Base-by-base conservation (phyloP, 371 early-diverging fungal species). In the Thermomucor indicae-seudaticae region DNA sequence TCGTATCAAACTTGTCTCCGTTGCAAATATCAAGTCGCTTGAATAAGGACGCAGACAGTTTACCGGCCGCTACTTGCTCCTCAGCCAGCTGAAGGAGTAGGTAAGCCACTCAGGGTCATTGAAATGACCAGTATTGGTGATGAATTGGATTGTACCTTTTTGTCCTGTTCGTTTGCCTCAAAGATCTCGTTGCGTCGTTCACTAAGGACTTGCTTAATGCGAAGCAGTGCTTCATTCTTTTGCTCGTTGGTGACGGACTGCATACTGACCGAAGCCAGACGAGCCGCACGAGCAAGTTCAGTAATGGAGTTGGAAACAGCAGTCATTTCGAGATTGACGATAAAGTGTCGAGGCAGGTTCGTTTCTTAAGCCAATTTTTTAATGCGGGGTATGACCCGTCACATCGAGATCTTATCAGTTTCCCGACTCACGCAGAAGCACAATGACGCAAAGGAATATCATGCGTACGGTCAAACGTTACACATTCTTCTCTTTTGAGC, bases 21-120 rank as follows among this genome's bases (percentile, higher is more conserved):
- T 86, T 88, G 41, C 80, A 81, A 27, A 97, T 79, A 64, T 95
- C 97, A n/a, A 96, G 73, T 7, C 97, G 88, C 59, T 91, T 93
- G 65, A 85, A 90, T 27, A 96, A 75, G 1, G 92, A 84, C 1
- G 64, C 44, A 0, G 91, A 89, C 3, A 95, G 75, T 23, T 78
- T 80, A 8, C 94, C 95, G 1, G 75, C 71, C 6, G 77, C 79
- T 0, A 92, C 95, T 30, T 86, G 79, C 24, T 73, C 77, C 40
- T 81, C 70, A 17, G 90, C 91, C 28, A 64, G 54, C 84, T 84
- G 43, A 28, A 25, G 34, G 22, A 16, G 34, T 34, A 10, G n/a
- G 10, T 34, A 34, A 34, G 34, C 34, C 34, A 34, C n/a, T 34
- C n/a, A n/a, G n/a, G n/a, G 34, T n/a, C 34, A 34, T 34, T 34